Evolutionary conservation across 2,329 filamentous ascomycete species (phyloP).

Genomic region (Clonostachys rhizophaga): DNA sequence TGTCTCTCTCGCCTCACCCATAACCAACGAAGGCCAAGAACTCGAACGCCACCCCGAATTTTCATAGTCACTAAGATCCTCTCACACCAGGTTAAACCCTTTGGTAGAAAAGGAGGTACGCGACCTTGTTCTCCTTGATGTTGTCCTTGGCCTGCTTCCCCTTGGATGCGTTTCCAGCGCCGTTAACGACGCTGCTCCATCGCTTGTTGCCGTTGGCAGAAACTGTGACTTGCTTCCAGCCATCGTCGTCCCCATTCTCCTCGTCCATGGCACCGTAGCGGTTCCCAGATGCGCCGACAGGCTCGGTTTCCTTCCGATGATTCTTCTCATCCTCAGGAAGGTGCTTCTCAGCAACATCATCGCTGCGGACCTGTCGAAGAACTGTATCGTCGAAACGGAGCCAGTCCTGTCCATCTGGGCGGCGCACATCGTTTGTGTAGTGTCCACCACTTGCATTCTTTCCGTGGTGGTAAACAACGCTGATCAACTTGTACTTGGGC

Average conservation of each 20-base stretch:
- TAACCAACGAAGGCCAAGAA: too few relatives aligned
- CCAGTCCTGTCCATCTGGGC: constrained; percentile 95
- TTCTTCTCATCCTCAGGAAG: constrained; percentile 73
- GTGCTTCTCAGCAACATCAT: constrained; percentile 85
- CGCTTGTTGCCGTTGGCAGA: constrained; percentile 61
- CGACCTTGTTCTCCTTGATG: constrained; percentile 91
- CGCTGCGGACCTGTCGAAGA: constrained; percentile 76
- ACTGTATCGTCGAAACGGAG: constrained; percentile 92
- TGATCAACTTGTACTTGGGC: constrained; percentile 81
- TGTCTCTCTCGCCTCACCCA: too few relatives aligned
- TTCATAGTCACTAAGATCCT: too few relatives aligned
- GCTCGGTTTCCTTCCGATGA: constrained; percentile 13
- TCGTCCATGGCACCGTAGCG: constrained; percentile 70
- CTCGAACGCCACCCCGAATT: too few relatives aligned
- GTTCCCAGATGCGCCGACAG: constrained; percentile 52
- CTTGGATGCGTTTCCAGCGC: constrained; percentile 50
- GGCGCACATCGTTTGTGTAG: constrained; percentile 94
- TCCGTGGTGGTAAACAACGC: constrained; percentile 94
- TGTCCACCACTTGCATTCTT: constrained; percentile 95
- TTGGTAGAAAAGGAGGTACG: constrained; percentile 95
- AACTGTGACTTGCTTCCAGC: constrained; percentile 77
- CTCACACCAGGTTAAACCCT: constrained; percentile 42
- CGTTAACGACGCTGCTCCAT: constrained; percentile 67
- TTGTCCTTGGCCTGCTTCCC: constrained; percentile 54
- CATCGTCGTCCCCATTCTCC: constrained; percentile 59